Base-by-base conservation (phyloP, 306 rosid species). In the Cucumis melo region DNA sequence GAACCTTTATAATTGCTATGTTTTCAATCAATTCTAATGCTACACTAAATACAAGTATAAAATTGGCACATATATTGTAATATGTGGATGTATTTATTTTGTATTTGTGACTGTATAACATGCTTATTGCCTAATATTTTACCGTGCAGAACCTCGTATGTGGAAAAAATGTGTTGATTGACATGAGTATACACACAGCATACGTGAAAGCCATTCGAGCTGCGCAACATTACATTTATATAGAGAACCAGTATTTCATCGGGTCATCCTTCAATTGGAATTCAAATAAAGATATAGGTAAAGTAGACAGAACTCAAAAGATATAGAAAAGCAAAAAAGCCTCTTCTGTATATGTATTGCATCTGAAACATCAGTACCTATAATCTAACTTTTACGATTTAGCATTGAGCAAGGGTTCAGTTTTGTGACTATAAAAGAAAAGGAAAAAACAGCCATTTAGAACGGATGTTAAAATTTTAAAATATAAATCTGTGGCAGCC, bases 151-250 rank as follows among this genome's bases (percentile, higher is more conserved):
- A 90, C 82, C 84, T 94, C 10, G 89, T 92, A 76, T 92, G 97
- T 71, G 97, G 99, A 78, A 94, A 94, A 85, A 94, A 94, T 86
- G 86, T 94, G 84, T 82, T 94, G 85, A 94, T 94, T 32, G 99
- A 94, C 89, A 94, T 94, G 99, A 94, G 99, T 86, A 94, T 94
- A 85, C 99, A 94, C 57, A 83, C 95, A 27, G 99, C 99, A 54
- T 92, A 94, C 46, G 93, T 94, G 78, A 90, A 89, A 87, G 97
- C 99, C 61, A 94, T 94, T 73, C 97, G 99, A 50, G 83, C 96
- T 79, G 99, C 99, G 27, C 99, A 94, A 78, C 97, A 90, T 85
- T 92, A 82, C 83, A 88, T 94, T 83, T 94, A 94, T 78, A 90
- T 94, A 56, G 99, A 94, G 85, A 94, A 92, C 80, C 99, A 92